Base-by-base conservation (phyloP, 495 filamentous ascomycete genomes). In the Achaetomiella virescens region DNA sequence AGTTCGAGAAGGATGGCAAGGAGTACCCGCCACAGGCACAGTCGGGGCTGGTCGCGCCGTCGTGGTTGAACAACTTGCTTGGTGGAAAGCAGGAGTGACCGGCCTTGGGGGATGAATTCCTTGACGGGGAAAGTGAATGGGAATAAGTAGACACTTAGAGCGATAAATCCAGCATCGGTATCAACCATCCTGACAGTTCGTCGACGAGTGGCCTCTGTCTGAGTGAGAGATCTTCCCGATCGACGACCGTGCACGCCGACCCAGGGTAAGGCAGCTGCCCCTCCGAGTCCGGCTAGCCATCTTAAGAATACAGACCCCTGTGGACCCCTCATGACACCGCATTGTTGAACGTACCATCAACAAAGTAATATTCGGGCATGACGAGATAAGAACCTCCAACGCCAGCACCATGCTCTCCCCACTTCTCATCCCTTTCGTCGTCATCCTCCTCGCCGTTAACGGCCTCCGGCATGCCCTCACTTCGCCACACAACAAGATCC, bases 1-100 rank as follows among this genome's bases (percentile, higher is more conserved):
- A 77, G 68, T 75, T 83, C 14, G 76, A 80, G 64, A 70, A 72
- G 37, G 72, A 78, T 20, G 84, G 83, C n/a, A 81, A 80, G 67
- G 56, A 69, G 53, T 87, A 86, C 59, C 84, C 84, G 49, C 84
- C 84, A 61, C 77, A 78, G 27, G 76, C 72, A 2, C 35, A 54
- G 33, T 40, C 21, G 1, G 35, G 35, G 2, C 17, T 48, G 6
- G 15, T 8, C 15, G 43, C 29, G 9, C 25, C 22, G 17, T 51
- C 36, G 22, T 25, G 29, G 41, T 22, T 54, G 41, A 45, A 45
- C 6, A 37, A 9, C 20, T 14, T 20, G 20, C 21, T 20, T 12
- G 46, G 35, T 11, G 35, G 53, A 12, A 29, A 49, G 12, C 10
- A 40, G 40, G 17, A 36, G n/a, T 15, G 3, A 2, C 5, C 14